phyloP scores from a whole-genome alignment of 768 basidiomycete genomes.

The Xerocomellus chrysenteron region DNA sequence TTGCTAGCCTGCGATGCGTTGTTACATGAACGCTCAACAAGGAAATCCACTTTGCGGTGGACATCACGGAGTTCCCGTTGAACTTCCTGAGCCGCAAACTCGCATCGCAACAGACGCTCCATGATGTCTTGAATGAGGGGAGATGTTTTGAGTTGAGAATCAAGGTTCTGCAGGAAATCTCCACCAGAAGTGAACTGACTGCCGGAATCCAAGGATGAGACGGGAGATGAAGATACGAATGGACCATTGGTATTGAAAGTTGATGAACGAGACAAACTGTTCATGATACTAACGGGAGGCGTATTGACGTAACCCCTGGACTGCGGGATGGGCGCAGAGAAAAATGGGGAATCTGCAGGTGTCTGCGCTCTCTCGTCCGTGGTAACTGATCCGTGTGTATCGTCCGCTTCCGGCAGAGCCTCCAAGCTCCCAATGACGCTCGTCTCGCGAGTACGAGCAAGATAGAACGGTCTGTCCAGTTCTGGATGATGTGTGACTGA shows the following conservation, averaged over 20 bases:
- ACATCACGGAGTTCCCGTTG: conserved; percentile 73
- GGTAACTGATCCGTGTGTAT: conserved; percentile 39
- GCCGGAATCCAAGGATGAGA: conserved; percentile 74
- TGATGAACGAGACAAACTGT: conserved; percentile 36
- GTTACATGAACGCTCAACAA: conserved; percentile 64
- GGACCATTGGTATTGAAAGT: conserved; percentile 45
- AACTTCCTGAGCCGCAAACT: conserved; percentile 67
- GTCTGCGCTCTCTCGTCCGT: conserved; percentile 27
- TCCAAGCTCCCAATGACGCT: conserved; percentile 52
- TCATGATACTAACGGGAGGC: conserved; percentile 43
- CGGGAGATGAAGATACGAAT: conserved; percentile 68
- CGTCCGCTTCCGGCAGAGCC: conserved; percentile 55
- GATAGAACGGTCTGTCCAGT: conserved; percentile 43
- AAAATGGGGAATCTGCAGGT: conserved; percentile 36
- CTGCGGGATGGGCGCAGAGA: conserved; percentile 38
- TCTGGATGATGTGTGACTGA: conserved; percentile 50
- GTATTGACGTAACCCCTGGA: conserved; percentile 42
- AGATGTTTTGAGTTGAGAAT: conserved; percentile 72
- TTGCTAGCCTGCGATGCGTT: conserved; percentile 19
- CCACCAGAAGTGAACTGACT: conserved; percentile 55
- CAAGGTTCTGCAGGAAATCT: conserved; percentile 55
- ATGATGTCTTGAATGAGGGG: conserved; percentile 75
- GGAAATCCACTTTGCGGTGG: conserved; percentile 72
- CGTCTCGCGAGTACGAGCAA: conserved; percentile 45
- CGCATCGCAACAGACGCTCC: conserved; percentile 71